phyloP scores from a whole-genome alignment of 176 grass and related monocot species.

The Eragrostis nindensis region DNA sequence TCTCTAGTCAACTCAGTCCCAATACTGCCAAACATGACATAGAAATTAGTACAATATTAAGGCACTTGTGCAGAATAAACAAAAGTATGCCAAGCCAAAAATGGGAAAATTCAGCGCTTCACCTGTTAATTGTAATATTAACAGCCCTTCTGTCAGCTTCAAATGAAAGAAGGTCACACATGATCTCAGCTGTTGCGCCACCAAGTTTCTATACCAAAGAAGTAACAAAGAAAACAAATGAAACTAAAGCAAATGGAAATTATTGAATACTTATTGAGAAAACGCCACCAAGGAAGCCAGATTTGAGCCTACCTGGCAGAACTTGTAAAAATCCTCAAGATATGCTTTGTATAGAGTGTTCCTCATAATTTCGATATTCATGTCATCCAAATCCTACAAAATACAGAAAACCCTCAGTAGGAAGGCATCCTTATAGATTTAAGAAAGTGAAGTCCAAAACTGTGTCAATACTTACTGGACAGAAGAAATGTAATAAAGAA shows the following conservation, averaged over 20 bases:
- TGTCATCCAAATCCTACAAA: constrained; percentile 97
- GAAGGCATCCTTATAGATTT: constrained; percentile 11
- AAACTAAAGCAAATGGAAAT: constrained; percentile 13
- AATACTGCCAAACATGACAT: constrained; percentile 61
- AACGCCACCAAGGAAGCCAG: neutral
- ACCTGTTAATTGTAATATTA: constrained; percentile 98
- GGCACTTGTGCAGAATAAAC: neutral
- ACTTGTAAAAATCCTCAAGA: constrained; percentile 97
- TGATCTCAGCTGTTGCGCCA: constrained; percentile 96
- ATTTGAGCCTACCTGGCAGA: constrained; percentile 70
- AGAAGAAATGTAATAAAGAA: constrained; percentile 1
- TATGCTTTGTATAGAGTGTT: constrained; percentile 99
- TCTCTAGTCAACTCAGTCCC: constrained; percentile 98
- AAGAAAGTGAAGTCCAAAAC: neutral
- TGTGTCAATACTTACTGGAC: constrained; percentile 1
- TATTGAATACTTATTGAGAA: constrained; percentile 2
- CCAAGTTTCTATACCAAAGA: constrained; percentile 80
- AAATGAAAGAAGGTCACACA: constrained; percentile 95
- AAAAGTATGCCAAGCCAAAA: constrained; percentile 22
- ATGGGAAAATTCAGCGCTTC: constrained; percentile 13
- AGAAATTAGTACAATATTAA: constrained; percentile 33
- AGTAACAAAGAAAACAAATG: constrained; percentile 27
- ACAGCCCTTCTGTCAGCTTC: constrained; percentile 99
- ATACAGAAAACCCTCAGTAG: constrained; percentile 30
- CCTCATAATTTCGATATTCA: constrained; percentile 99